Conservation (phyloP, 2,329 filamentous ascomycete genomes). For the Pseudocercospora vitis region DNA sequence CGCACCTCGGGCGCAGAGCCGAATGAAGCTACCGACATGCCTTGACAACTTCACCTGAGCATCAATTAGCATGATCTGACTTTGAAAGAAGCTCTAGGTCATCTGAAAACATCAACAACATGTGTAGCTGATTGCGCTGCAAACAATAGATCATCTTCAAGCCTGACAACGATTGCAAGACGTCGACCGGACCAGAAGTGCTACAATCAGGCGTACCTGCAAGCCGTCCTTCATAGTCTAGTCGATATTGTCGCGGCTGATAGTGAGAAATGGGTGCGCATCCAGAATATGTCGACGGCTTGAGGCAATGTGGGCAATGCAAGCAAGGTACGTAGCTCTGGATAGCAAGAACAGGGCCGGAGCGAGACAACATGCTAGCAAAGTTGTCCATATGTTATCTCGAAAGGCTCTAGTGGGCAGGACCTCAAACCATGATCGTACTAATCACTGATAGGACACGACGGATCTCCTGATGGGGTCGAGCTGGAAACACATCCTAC, state of each 20-base stretch:
- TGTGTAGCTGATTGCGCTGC: too few species aligned
- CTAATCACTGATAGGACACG: conserved; percentile 19
- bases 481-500: conserved; percentile 27
- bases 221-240: conserved; percentile 8
- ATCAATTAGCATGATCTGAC: too few species aligned
- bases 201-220: conserved; percentile 1
- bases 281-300: conserved; percentile 18
- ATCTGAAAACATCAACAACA: too few species aligned
- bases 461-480: conserved; percentile 29
- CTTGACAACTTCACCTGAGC: too few species aligned
- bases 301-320: conserved; percentile 20
- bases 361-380: too few species aligned
- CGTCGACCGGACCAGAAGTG: too few species aligned
- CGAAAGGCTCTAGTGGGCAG: too few species aligned
- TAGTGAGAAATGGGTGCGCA: conserved; percentile 2
- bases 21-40: neutral
- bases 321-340: conserved; percentile 14
- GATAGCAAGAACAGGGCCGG: too few species aligned
- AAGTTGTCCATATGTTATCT: too few species aligned
- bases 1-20: neutral
- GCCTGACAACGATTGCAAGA: too few species aligned
- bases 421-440: conserved; percentile 14
- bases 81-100: too few species aligned
- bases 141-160: too few species aligned
- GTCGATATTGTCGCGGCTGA: neutral